Base-by-base conservation (phyloP, 2,329 filamentous ascomycete genomes). In the Hypoxylon sp. region DNA sequence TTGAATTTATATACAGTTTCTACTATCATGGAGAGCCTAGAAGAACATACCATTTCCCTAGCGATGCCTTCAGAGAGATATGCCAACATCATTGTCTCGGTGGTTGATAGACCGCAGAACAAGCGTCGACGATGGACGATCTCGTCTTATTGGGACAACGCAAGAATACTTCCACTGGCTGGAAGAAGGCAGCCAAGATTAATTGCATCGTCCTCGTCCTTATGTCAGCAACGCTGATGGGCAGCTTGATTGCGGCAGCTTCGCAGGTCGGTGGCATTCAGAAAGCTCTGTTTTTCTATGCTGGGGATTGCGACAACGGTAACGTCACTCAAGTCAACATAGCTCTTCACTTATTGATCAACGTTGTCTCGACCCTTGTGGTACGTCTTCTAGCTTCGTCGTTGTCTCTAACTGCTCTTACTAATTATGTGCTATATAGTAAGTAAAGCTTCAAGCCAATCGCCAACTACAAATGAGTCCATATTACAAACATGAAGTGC, bases 341-440 rank as follows among this genome's bases (percentile, higher is more conserved):
- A 43, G n/a, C 17, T n/a, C 38, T 43, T 43, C 38, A 43, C 6
- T 11, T 43, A 19, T 43, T 43, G 38, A 43, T 43, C 38, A 43
- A 43, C 21, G 17, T 43, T 7, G 17, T 43, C 14, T 43, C 38
- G 19, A 43, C 38, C 17, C 38, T 43, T 11, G 17, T 43, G 38
- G 38, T 21, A 43, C 21, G 38, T 19, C 38, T 41, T 41, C 5
- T 10, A 10, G 2, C 7, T 7, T 19, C 17, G 21, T n/a, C 17
- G 2, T 21, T 21, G 9, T 1, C n/a, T 3, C n/a, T 11, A 17
- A 10, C 14, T n/a, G 2, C 9, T 17, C 17, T 43, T 10, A 36
- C 34, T 43, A n/a, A 43, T 5, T 7, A 11, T 21, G 17, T 11
- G 17, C 17, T 43, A 4, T 3, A 19, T 7, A 43, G 38, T 43